These are phyloP conservation scores for Kluyveromyces sp. DNA, from an alignment of 1,139 yeast genomes.

Conservation along the genomic window DNA sequence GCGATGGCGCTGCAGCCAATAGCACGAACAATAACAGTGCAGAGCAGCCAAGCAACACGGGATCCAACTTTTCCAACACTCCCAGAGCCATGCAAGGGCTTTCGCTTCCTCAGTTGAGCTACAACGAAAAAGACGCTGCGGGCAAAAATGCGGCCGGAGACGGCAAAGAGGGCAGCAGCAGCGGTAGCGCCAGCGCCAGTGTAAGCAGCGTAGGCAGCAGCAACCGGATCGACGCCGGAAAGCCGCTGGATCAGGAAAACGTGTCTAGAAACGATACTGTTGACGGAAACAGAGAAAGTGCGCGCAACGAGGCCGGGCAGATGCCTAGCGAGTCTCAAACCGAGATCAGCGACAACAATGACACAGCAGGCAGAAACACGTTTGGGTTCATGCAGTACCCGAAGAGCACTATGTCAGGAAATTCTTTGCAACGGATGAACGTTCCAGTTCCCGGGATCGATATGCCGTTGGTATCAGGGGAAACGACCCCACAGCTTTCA, in stretches of 20 bases:
- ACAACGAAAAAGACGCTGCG: background rate
- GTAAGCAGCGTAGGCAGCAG: background rate
- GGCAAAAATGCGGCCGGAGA: background rate
- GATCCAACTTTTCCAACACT: slow-evolving; percentile 3
- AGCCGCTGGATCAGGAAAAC: background rate
- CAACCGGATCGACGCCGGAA: background rate
- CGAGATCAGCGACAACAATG: background rate
- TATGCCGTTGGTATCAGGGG: slow-evolving; percentile 3
- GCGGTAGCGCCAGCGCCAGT: background rate
- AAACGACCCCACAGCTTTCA: slow-evolving; percentile 1
- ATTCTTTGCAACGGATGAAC: slow-evolving; percentile 4
- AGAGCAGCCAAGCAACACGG: background rate
- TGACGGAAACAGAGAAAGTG: background rate
- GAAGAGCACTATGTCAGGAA: background rate
- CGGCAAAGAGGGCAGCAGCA: background rate
- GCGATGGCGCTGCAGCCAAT: background rate
- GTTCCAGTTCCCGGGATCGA: slow-evolving; percentile 3
- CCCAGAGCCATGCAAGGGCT: slow-evolving; percentile 6
- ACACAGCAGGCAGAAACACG: slow-evolving; percentile 1
- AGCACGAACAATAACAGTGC: background rate
- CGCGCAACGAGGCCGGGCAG: background rate
- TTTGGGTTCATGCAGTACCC: slow-evolving; percentile 5
- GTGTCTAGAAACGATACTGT: too few species aligned
- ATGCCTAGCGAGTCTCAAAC: background rate
- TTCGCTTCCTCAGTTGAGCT: slow-evolving; percentile 4